Percentiles rank a stretch among this genome's conserved stretches.
These are phyloP conservation scores for Aspergillus hancockii DNA, from an alignment of 495 filamentous ascomycete species.

Conservation along the genomic window DNA sequence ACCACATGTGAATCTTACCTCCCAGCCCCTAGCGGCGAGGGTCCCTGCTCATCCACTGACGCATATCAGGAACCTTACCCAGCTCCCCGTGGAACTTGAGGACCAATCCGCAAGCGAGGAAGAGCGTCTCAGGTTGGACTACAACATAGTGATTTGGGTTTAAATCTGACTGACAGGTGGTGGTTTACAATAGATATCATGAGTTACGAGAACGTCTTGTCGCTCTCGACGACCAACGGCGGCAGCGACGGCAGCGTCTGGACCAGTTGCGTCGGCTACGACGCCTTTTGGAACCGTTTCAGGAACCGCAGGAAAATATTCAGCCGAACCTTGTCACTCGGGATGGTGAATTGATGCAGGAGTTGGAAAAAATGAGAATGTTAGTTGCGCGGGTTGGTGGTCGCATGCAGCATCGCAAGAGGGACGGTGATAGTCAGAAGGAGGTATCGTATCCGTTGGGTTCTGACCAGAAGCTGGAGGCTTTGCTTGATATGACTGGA, in stretches of 20 bases:
- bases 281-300: slow-evolving; percentile 60
- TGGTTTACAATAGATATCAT: slow-evolving; percentile 49
- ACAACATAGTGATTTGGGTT: slow-evolving; percentile 22
- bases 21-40: background rate
- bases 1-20: slow-evolving; percentile 38
- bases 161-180: slow-evolving; percentile 30
- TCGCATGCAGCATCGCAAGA: slow-evolving; percentile 49
- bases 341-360: slow-evolving; percentile 70
- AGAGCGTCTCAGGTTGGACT: slow-evolving; percentile 34
- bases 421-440: slow-evolving; percentile 14
- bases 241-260: slow-evolving; percentile 54
- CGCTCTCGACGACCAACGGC: slow-evolving; percentile 52
- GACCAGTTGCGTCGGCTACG: slow-evolving; percentile 58
- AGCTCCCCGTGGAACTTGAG: slow-evolving; percentile 36
- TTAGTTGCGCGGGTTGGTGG: slow-evolving; percentile 70
- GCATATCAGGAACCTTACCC: slow-evolving; percentile 41
- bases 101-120: slow-evolving; percentile 35
- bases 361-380: slow-evolving; percentile 76
- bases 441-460: slow-evolving; percentile 30
- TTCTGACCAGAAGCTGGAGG: slow-evolving; percentile 37
- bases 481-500: slow-evolving; percentile 40
- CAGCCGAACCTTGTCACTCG: slow-evolving; percentile 77
- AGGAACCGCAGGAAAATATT: slow-evolving; percentile 55
- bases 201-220: slow-evolving; percentile 53
- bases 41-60: slow-evolving; percentile 6